These are phyloP conservation scores for Bretschneidera sinensis DNA, from an alignment of 345 rosid genomes.

Conservation along the genomic window DNA sequence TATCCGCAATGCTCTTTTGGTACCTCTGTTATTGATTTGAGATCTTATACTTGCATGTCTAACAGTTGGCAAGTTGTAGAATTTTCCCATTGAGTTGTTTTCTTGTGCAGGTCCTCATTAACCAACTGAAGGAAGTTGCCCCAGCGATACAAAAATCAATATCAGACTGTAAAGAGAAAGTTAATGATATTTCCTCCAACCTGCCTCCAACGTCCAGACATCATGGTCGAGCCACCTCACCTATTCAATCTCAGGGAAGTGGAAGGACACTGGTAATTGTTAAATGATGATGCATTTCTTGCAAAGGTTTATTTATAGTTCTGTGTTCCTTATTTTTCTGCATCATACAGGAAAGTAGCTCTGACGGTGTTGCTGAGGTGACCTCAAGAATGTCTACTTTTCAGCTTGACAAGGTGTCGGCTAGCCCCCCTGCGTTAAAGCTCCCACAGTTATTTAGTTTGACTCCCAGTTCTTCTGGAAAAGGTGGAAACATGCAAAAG, in stretches of 20 bases:
- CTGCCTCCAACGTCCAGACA: constrained; percentile 59
- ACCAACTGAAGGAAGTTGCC: constrained; percentile 87
- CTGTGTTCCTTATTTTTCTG: background rate
- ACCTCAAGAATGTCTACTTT: constrained; percentile 63
- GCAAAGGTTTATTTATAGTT: constrained; percentile 10
- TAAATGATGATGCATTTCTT: constrained; percentile 10
- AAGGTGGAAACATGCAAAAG: constrained; percentile 71
- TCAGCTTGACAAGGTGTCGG: constrained; percentile 77
- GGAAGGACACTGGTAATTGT: constrained; percentile 57
- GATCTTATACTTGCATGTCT: too few species aligned
- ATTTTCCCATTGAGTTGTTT: constrained; percentile 21
- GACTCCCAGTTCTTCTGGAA: constrained; percentile 89
- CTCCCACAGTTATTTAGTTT: constrained; percentile 89
- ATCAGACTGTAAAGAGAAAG: constrained; percentile 74
- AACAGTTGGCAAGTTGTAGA: constrained; percentile 8
- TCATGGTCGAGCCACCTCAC: constrained; percentile 51
- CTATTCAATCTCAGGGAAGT: constrained; percentile 73
- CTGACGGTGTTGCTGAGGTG: constrained; percentile 64
- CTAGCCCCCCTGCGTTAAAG: constrained; percentile 70
- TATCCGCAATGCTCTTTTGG: background rate
- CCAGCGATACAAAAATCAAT: constrained; percentile 87
- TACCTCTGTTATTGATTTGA: background rate
- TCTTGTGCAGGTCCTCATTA: constrained; percentile 73
- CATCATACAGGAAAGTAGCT: constrained; percentile 60
- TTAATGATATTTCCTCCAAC: constrained; percentile 60